A percentile compares a stretch with the other conserved stretches of the same genome.
phyloP scores from a whole-genome alignment of 306 rosid species.

The Ceratonia siliqua region DNA sequence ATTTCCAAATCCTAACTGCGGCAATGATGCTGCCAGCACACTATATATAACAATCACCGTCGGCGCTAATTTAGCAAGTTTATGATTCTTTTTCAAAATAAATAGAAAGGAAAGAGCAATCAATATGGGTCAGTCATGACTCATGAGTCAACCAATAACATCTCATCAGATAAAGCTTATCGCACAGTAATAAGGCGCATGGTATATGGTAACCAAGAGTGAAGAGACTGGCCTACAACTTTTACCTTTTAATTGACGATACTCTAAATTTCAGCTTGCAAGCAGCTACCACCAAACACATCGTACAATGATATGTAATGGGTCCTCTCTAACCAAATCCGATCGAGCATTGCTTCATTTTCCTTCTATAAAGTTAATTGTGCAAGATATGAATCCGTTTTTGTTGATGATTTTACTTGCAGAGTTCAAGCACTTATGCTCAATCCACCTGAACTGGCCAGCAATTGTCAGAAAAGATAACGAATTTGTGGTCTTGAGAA shows the following conservation, averaged over 20 bases:
- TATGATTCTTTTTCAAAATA: constrained; percentile 41
- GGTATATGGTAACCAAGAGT: too few relatives aligned
- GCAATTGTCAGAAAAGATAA: constrained; percentile 38
- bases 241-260: constrained; percentile 28
- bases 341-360: too few relatives aligned
- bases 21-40: constrained; percentile 48
- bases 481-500: constrained; percentile 19
- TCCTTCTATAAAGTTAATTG: too few relatives aligned
- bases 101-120: constrained; percentile 37
- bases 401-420: constrained; percentile 8
- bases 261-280: constrained; percentile 21
- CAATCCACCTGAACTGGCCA: constrained; percentile 21
- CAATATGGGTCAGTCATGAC: constrained; percentile 33
- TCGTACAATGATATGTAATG: too few relatives aligned
- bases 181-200: constrained; percentile 34
- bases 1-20: constrained; percentile 36
- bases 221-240: constrained; percentile 34
- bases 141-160: constrained; percentile 31
- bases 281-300: background rate
- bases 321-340: too few relatives aligned
- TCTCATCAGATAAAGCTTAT: constrained; percentile 37
- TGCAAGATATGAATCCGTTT: too few relatives aligned
- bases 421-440: constrained; percentile 29
- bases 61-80: constrained; percentile 45
- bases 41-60: constrained; percentile 47